phyloP scores from a whole-genome alignment of 768 basidiomycete genomes.

The Phaffia australis region DNA sequence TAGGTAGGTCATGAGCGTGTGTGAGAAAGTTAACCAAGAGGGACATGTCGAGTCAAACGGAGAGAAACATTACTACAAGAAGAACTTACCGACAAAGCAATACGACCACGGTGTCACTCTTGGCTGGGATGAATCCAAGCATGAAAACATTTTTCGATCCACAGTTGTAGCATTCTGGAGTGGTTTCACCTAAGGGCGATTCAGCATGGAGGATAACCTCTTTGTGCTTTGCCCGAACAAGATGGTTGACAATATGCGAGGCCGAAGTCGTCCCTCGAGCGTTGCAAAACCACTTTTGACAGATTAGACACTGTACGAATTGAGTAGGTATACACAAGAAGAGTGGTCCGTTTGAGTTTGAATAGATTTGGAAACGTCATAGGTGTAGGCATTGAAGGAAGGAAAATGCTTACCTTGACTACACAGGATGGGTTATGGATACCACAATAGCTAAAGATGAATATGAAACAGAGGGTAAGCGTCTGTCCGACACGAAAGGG shows the following conservation, averaged over 20 bases:
- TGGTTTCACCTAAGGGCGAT: conserved; percentile 89
- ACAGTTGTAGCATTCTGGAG: conserved; percentile 98
- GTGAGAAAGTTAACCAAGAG: background rate
- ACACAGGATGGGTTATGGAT: conserved; percentile 96
- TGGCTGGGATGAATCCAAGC: conserved; percentile 98
- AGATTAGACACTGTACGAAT: conserved; percentile 33
- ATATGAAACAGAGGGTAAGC: background rate
- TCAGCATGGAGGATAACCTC: conserved; percentile 95
- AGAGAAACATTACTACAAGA: background rate
- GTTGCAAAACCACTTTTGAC: conserved; percentile 67
- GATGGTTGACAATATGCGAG: conserved; percentile 97
- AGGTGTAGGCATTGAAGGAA: background rate
- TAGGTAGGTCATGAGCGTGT: too few species aligned
- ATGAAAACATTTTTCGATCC: conserved; percentile 99
- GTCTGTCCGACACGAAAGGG: background rate
- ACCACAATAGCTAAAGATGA: conserved; percentile 70
- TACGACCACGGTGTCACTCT: conserved; percentile 97
- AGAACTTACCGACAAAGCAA: conserved; percentile 79
- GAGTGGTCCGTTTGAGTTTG: background rate
- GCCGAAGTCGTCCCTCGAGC: conserved; percentile 95
- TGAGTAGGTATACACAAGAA: background rate
- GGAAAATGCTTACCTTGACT: conserved; percentile 50
- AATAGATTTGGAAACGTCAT: background rate
- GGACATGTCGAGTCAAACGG: background rate
- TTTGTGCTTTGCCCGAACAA: conserved; percentile 98